Evolutionary conservation across 2,329 filamentous ascomycete species (phyloP).

Genomic region (Fusarium falciforme): DNA sequence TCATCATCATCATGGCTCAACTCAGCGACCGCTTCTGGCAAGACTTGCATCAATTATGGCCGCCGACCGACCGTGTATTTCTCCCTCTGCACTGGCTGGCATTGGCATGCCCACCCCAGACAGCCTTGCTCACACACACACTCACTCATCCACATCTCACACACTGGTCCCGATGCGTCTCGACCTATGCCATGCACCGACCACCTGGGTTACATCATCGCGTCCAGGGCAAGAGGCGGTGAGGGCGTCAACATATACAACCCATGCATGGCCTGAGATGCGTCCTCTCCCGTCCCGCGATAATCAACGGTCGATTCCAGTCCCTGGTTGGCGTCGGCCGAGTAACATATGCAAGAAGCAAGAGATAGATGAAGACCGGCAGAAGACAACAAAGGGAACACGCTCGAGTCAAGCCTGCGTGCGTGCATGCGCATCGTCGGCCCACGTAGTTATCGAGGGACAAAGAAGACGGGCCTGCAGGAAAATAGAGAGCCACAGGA

Average conservation of each 20-base stretch:
- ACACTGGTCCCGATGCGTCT: slow-evolving; percentile 32
- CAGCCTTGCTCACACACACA: slow-evolving; percentile 13
- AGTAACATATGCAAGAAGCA: slow-evolving; percentile 34
- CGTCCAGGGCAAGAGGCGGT: slow-evolving; percentile 41
- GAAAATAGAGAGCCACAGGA: slow-evolving; percentile 9
- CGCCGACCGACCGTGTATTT: slow-evolving; percentile 31
- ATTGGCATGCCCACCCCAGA: slow-evolving; percentile 13
- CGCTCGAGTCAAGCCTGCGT: neutral
- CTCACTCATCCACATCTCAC: slow-evolving; percentile 30
- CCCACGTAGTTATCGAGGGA: neutral
- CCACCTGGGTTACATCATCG: slow-evolving; percentile 43
- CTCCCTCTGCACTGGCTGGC: neutral
- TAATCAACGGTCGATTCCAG: slow-evolving; percentile 29
- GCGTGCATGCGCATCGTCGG: neutral
- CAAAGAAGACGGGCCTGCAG: slow-evolving; percentile 20
- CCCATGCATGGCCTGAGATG: slow-evolving; percentile 35
- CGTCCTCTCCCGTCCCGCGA: slow-evolving; percentile 33
- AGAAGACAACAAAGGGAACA: slow-evolving; percentile 14
- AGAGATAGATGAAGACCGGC: slow-evolving; percentile 15
- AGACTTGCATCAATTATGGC: neutral
- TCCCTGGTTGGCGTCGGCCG: slow-evolving; percentile 35
- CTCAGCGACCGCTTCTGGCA: neutral
- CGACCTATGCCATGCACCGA: slow-evolving; percentile 32
- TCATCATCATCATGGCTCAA: slow-evolving; percentile 30
- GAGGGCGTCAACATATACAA: slow-evolving; percentile 35